Conservation (phyloP, 179 eudicot genomes). For the Sideroxylon spinosum region DNA sequence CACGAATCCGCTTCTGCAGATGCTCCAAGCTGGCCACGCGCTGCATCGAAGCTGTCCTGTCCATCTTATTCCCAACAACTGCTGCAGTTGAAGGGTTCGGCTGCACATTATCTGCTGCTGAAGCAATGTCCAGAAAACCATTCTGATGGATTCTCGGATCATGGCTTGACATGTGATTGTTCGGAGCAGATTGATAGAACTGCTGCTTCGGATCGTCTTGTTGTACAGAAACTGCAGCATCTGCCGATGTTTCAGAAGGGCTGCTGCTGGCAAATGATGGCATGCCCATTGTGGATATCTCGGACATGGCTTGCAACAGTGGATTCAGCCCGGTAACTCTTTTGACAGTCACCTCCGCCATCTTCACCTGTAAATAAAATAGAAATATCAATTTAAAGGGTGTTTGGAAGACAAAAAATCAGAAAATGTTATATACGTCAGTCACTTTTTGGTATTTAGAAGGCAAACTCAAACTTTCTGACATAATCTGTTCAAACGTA, state of each 20-base stretch:
- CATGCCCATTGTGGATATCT: conserved; percentile 60
- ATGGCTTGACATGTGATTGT: conserved; percentile 26
- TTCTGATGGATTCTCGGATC: conserved; percentile 34
- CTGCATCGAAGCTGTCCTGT: conserved; percentile 73
- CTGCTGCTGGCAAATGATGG: conserved; percentile 48
- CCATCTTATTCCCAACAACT: conserved; percentile 44
- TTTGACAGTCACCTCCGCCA: conserved; percentile 95
- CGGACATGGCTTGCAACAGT: conserved; percentile 73
- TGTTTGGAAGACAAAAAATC: background rate
- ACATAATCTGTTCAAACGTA: too few species aligned
- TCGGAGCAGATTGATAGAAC: conserved; percentile 44
- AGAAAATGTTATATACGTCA: too few species aligned
- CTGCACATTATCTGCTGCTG: conserved; percentile 36
- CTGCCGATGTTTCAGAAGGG: conserved; percentile 65
- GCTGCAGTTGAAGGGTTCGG: conserved; percentile 30
- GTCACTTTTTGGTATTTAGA: too few species aligned
- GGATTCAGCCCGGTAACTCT: conserved; percentile 84
- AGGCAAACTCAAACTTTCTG: too few species aligned
- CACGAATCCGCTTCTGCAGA: conserved; percentile 83
- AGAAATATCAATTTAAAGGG: background rate
- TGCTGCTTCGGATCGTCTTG: conserved; percentile 54
- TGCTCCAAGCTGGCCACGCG: conserved; percentile 95
- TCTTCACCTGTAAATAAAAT: conserved; percentile 61
- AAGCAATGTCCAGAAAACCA: conserved; percentile 30
- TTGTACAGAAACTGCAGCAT: conserved; percentile 72